phyloP scores from a whole-genome alignment of 1,139 yeast species.

The Magnusiomyces tetraspermus region DNA sequence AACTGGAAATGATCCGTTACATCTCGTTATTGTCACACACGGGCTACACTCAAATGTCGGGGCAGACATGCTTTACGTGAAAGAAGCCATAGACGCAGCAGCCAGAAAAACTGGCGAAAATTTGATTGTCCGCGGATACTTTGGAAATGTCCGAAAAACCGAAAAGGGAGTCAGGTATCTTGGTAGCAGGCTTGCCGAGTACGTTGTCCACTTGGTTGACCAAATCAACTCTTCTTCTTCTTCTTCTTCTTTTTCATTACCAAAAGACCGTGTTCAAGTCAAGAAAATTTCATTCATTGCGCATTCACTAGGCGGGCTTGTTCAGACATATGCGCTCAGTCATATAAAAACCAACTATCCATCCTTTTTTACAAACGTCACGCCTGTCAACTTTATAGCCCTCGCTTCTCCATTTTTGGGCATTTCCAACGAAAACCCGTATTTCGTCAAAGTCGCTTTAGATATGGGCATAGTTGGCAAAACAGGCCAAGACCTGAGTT shows the following conservation, averaged over 20 bases:
- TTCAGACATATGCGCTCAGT: constrained; percentile 86
- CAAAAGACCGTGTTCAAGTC: constrained; percentile 30
- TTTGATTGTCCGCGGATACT: constrained; percentile 69
- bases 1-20: constrained; percentile 40
- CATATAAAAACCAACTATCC: constrained; percentile 66
- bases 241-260: constrained; percentile 13
- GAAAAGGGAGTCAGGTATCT: constrained; percentile 83
- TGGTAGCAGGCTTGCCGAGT: constrained; percentile 77
- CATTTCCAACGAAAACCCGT: constrained; percentile 76
- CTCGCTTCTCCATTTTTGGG: constrained; percentile 88
- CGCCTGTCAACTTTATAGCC: constrained; percentile 75
- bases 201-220: constrained; percentile 53
- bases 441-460: constrained; percentile 71
- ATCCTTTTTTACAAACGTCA: constrained; percentile 52
- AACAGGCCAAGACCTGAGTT: constrained; percentile 86
- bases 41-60: constrained; percentile 87
- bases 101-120: constrained; percentile 43
- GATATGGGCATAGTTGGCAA: constrained; percentile 87
- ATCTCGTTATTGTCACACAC: constrained; percentile 73
- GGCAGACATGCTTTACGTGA: constrained; percentile 78
- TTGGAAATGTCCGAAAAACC: constrained; percentile 79
- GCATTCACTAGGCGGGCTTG: constrained; percentile 87
- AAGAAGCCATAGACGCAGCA: constrained; percentile 63
- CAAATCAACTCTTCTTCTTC: no score
- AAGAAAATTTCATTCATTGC: constrained; percentile 73